Evolutionary conservation across 176 grass and related monocot species (phyloP), one percentile per base, ranked within the genome.

Genomic region (Chrysopogon serrulatus): DNA sequence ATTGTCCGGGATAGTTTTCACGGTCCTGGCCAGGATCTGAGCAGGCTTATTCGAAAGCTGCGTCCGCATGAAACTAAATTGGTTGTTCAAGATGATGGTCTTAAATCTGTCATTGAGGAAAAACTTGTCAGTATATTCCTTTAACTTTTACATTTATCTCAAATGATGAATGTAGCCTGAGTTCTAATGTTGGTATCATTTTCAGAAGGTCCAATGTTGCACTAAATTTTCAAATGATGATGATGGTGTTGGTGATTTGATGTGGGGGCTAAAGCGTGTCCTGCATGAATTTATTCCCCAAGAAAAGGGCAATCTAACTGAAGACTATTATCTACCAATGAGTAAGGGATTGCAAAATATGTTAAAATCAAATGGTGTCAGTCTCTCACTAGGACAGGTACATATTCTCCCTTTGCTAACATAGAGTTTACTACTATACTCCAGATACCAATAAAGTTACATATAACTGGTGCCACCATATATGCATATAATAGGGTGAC

Each of bases 41-140:
- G 19, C 21, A 11, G 33, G 4, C 49, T 76, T 32, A 56, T 76
- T 76, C 19, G 36, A 54, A 56, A 47, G 32, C 23, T 75, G 6
- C 36, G 48, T 31, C 21, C 49, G 10, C 14, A 14, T 8, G 23
- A 53, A 0, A 19, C 14, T 33, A n/a, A 74, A 36, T 75, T 75
- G 48, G 31, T 75, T 54, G 73, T 75, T 75, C 48, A 76, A 76
- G 32, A 59, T 14, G 12, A 21, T 57, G 32, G 26, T 10, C 73
- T 76, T 57, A 57, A 76, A 76, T 32, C 10, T 24, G 32, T 76
- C 21, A 76, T 39, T 36, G 32, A 76, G 48, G 23, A 49, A 16
- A 59, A 76, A 39, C 73, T 76, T n/a, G 73, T 76, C 3, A 76
- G 73, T 76, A 34, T 76, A 15, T 76, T 76, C 48, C 49, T 23